Base-by-base conservation (phyloP, 2,329 filamentous ascomycete genomes). In the Fusarium continuum region DNA sequence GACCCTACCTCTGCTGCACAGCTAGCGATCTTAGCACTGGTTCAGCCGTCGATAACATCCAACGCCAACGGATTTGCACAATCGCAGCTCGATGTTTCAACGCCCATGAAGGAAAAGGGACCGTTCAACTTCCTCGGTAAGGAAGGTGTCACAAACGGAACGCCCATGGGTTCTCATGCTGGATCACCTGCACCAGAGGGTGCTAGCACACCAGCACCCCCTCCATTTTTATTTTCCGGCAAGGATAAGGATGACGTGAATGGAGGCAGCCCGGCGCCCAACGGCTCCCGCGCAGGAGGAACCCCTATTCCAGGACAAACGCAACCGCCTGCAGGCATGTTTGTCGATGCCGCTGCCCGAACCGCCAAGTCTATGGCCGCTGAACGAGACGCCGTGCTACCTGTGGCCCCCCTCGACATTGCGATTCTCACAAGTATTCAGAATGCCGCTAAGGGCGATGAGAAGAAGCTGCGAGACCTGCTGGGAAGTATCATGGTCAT, bases 401-500 rank as follows among this genome's bases (percentile, higher is more conserved):
- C 95, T 0, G 78, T 93, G 11, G 91, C 91, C 54, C 88, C 94
- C 0, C 86, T 99, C 22, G 94, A 98, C 74, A 85, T 89, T 61
- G 94, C 95, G 6, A 96, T 99, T 70, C 84, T 97, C 58, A 93
- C 91, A 14, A 93, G 89, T 43, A 96, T 98, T 71, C 85, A 91
- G 41, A 91, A 97, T 75, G 95, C 92, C 8, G 90, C 92, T 47
- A 90, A 90, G 62, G 90, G 90, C 53, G 94, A 98, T 73, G 93
- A 98, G 66, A 94, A 95, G 79, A 96, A 96, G 77, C 88, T 94
- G 63, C 90, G 92, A 48, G 95, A 99, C 73, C 91, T 97, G 72
- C 83, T 96, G 26, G 91, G 91, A 31, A 91, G 91, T 40, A 94
- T 97, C 78, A 95, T 97, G 90, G 87, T 96, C 2, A 88, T 96